Percentiles rank a stretch among this genome's conserved stretches.
Conservation (phyloP, 805 yeast genomes). For the Kuraishia borneana region DNA sequence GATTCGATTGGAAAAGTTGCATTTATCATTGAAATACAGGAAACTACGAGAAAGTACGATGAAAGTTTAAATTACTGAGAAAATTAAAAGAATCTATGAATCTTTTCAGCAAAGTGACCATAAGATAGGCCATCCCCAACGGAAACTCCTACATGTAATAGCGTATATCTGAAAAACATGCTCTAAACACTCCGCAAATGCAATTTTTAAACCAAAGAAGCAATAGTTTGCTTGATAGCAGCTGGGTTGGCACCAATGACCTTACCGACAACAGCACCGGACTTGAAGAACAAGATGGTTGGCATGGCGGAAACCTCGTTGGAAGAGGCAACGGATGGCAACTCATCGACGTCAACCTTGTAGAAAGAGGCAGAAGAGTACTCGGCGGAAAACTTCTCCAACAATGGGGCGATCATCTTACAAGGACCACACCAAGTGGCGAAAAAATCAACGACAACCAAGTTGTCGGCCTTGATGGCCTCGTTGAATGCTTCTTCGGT, state of each 20-base stretch:
- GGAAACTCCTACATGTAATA: no score
- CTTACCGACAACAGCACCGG: slow-evolving; percentile 67
- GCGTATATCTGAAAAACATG: no score
- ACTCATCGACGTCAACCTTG: slow-evolving; percentile 88
- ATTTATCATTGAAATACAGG: no score
- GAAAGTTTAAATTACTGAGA: no score
- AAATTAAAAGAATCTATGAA: no score
- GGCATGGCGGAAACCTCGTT: slow-evolving; percentile 49
- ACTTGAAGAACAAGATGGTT: slow-evolving; percentile 64
- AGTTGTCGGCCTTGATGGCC: slow-evolving; percentile 50
- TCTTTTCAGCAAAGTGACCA: no score
- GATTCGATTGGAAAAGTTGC: no score
- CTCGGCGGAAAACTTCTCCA: slow-evolving; percentile 68
- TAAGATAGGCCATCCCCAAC: no score
- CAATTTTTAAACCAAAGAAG: slow-evolving; percentile 14
- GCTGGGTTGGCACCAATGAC: slow-evolving; percentile 89
- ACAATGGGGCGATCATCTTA: slow-evolving; percentile 91
- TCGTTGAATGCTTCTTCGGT: slow-evolving; percentile 49
- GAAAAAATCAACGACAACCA: slow-evolving; percentile 89
- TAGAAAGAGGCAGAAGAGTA: slow-evolving; percentile 62
- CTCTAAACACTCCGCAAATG: not conserved
- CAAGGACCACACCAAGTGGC: slow-evolving; percentile 99
- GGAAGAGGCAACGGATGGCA: slow-evolving; percentile 64
- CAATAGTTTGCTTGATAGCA: slow-evolving; percentile 56
- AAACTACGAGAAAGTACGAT: no score